Evolutionary conservation across 2,329 filamentous ascomycete species (phyloP).

Genomic region (Cladosporium sp.): DNA sequence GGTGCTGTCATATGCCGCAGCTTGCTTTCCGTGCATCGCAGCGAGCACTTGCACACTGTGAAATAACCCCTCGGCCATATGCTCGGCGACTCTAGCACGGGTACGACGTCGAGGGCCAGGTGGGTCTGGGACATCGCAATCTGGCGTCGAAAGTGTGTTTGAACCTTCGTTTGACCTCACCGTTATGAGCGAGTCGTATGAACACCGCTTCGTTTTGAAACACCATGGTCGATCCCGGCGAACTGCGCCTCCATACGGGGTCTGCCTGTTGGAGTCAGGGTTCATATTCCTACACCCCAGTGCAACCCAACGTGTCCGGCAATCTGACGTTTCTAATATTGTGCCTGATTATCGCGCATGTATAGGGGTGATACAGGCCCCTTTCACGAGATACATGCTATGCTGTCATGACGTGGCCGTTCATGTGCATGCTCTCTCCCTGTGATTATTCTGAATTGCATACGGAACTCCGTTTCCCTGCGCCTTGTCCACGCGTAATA

Average conservation of each 20-base stretch:
- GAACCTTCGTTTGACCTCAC: slow-evolving; percentile 10
- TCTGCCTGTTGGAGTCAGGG: background rate
- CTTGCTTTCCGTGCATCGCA: background rate
- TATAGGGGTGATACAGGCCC: background rate
- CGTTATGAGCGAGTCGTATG: background rate
- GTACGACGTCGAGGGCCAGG: background rate
- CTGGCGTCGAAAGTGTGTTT: slow-evolving; percentile 9
- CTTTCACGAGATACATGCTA: background rate
- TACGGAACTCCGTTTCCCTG: no score
- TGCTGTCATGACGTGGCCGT: no score
- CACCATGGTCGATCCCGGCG: background rate
- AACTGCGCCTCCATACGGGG: background rate
- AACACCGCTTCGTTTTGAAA: background rate
- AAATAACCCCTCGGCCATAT: background rate
- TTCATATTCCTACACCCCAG: background rate
- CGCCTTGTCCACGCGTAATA: no score
- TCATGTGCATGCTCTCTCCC: no score
- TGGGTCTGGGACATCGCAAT: slow-evolving; percentile 13
- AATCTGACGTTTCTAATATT: background rate
- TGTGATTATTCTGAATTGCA: no score
- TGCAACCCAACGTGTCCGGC: no score
- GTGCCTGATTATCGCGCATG: background rate
- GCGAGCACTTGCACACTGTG: background rate
- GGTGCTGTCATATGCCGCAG: no score
- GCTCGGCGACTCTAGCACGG: background rate